phyloP scores from a whole-genome alignment of 2,329 filamentous ascomycete genomes.

The Cordyceps javanica region DNA sequence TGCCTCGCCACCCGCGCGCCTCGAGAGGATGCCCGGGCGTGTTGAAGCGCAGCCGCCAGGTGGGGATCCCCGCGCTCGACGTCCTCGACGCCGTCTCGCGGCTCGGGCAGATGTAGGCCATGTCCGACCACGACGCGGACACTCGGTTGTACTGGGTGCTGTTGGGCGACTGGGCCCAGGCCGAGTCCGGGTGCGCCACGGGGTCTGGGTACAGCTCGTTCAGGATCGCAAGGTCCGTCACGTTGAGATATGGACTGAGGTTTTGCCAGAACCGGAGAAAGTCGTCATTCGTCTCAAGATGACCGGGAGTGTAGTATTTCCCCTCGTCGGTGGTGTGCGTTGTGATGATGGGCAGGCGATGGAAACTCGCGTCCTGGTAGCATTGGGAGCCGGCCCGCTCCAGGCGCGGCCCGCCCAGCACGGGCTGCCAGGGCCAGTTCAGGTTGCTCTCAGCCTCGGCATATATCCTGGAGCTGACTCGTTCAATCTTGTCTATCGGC shows the following conservation, averaged over 20 bases:
- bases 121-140: slow-evolving; percentile 37
- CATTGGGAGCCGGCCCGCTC: slow-evolving; percentile 40
- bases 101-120: slow-evolving; percentile 37
- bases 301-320: slow-evolving; percentile 26
- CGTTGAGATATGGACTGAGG: slow-evolving; percentile 25
- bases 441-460: slow-evolving; percentile 30
- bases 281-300: slow-evolving; percentile 29
- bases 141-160: slow-evolving; percentile 39
- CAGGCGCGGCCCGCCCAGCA: slow-evolving; percentile 37
- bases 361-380: slow-evolving; percentile 31
- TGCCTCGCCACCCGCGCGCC: slow-evolving; percentile 25
- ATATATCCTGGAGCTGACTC: slow-evolving; percentile 33
- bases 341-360: slow-evolving; percentile 30
- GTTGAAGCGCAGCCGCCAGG: slow-evolving; percentile 34
- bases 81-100: slow-evolving; percentile 38
- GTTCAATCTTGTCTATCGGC: slow-evolving; percentile 28
- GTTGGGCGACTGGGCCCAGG: slow-evolving; percentile 30
- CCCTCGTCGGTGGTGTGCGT: slow-evolving; percentile 31
- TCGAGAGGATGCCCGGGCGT: slow-evolving; percentile 27
- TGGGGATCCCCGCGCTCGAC: slow-evolving; percentile 26
- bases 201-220: slow-evolving; percentile 31
- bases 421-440: slow-evolving; percentile 45
- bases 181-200: slow-evolving; percentile 25
- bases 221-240: slow-evolving; percentile 24
- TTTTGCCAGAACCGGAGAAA: slow-evolving; percentile 31